Evolutionary conservation across 148 eudicot genomes (phyloP).

Genomic region (Nepenthes mirabilis): DNA sequence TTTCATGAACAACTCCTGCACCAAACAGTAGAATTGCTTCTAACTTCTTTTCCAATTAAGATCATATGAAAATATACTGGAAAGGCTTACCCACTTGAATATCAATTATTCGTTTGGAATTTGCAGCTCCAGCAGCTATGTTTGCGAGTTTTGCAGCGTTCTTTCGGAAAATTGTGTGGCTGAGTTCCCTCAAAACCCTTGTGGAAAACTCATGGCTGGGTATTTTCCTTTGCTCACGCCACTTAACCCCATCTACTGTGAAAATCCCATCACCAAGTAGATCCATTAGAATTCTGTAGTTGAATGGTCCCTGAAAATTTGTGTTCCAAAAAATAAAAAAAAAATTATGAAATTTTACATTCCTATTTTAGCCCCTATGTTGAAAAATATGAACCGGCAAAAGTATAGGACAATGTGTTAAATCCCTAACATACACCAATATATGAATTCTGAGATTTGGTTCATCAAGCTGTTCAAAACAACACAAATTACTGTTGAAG

Average conservation of each 20-base stretch:
- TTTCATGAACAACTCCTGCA: too few species aligned
- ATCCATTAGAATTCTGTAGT: constrained; percentile 26
- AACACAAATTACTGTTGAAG: too few species aligned
- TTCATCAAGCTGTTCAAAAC: too few species aligned
- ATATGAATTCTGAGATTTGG: too few species aligned
- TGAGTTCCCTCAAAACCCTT: constrained; percentile 58
- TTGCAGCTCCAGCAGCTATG: constrained; percentile 14
- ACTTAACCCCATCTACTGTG: constrained; percentile 46
- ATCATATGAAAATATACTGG: too few species aligned
- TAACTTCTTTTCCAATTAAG: too few species aligned
- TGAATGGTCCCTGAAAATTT: constrained; percentile 34
- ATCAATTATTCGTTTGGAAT: constrained; percentile 26
- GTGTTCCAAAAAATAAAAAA: not conserved
- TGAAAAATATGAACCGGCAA: not conserved
- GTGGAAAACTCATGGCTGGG: constrained; percentile 71
- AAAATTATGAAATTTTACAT: not conserved
- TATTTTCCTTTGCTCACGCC: constrained; percentile 64
- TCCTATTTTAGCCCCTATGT: not conserved
- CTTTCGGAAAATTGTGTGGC: constrained; percentile 49
- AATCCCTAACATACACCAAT: too few species aligned
- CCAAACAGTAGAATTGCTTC: too few species aligned
- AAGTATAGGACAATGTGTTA: too few species aligned
- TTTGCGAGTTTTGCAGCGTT: constrained; percentile 40
- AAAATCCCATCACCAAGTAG: constrained; percentile 79
- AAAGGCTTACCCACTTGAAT: constrained; percentile 36